Conservation (phyloP, 2,329 filamentous ascomycete species). For the Metarhizium rileyi region DNA sequence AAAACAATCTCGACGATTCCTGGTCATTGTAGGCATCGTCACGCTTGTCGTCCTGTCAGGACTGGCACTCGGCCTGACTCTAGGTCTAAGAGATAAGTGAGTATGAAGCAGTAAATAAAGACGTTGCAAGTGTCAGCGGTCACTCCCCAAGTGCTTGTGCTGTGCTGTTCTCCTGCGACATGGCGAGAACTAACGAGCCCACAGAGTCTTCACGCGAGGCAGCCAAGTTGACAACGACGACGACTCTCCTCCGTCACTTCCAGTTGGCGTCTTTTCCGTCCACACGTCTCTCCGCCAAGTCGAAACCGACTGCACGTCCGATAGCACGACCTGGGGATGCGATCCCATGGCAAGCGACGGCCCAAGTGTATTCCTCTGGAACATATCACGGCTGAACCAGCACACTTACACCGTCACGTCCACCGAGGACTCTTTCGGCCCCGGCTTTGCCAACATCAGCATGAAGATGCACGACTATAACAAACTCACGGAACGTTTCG, state of each 20-base stretch:
- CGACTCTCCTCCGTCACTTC: constrained; percentile 31
- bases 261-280: constrained; percentile 52
- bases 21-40: constrained; percentile 19
- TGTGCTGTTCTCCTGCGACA: no score
- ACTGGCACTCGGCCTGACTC: constrained; percentile 28
- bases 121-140: background rate
- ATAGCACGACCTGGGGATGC: constrained; percentile 51
- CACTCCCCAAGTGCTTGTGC: background rate
- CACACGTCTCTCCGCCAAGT: constrained; percentile 45
- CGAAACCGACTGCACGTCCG: constrained; percentile 46
- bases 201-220: constrained; percentile 5
- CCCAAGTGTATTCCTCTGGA: constrained; percentile 50
- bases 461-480: constrained; percentile 39
- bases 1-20: constrained; percentile 24
- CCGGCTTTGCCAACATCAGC: constrained; percentile 42
- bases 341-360: constrained; percentile 39
- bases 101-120: background rate
- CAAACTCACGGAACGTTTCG: constrained; percentile 42
- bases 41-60: constrained; percentile 22
- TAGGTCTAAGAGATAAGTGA: constrained; percentile 27
- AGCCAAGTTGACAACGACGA: constrained; percentile 2
- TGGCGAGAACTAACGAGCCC: background rate
- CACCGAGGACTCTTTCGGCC: constrained; percentile 40
- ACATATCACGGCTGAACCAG: constrained; percentile 35
- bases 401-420: constrained; percentile 44